phyloP scores from a whole-genome alignment of 1,139 yeast genomes.

The Taphrina flavorubra region DNA sequence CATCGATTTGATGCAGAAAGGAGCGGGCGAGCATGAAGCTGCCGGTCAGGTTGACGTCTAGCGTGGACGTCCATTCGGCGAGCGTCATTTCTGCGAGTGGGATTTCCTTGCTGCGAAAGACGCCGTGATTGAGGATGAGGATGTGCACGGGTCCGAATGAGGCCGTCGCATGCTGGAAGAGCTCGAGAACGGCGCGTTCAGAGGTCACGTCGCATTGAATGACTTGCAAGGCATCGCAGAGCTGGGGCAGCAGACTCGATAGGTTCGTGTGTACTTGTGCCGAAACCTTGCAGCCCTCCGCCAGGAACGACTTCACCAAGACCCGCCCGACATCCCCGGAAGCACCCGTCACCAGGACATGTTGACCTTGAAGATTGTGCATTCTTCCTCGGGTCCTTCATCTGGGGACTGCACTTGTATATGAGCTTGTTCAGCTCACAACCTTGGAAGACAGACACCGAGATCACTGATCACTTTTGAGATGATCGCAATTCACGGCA shows the following conservation, averaged over 20 bases:
- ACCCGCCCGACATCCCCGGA: constrained; percentile 37
- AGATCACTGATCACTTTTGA: background rate
- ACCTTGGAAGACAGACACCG: no score
- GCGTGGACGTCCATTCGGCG: constrained; percentile 26
- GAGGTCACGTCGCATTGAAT: constrained; percentile 23
- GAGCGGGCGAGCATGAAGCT: constrained; percentile 35
- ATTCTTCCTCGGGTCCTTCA: background rate
- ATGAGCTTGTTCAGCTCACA: no score
- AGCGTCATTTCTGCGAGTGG: constrained; percentile 28
- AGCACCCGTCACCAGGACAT: constrained; percentile 35
- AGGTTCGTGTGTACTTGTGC: constrained; percentile 35
- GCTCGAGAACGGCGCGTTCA: constrained; percentile 20
- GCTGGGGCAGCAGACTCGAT: constrained; percentile 20
- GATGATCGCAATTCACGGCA: background rate
- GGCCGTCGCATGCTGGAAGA: constrained; percentile 6
- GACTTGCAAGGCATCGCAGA: constrained; percentile 27
- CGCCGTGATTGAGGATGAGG: constrained; percentile 34
- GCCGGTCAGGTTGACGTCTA: constrained; percentile 38
- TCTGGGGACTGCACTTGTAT: background rate
- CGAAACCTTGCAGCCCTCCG: constrained; percentile 26
- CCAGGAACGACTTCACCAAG: constrained; percentile 23
- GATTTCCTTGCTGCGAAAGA: constrained; percentile 17
- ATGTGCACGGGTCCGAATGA: constrained; percentile 18
- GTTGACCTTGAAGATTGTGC: constrained; percentile 22
- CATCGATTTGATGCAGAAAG: constrained; percentile 25